These are phyloP conservation scores for Metschnikowia koreensis DNA, from an alignment of 805 yeast species.

Conservation along the genomic window DNA sequence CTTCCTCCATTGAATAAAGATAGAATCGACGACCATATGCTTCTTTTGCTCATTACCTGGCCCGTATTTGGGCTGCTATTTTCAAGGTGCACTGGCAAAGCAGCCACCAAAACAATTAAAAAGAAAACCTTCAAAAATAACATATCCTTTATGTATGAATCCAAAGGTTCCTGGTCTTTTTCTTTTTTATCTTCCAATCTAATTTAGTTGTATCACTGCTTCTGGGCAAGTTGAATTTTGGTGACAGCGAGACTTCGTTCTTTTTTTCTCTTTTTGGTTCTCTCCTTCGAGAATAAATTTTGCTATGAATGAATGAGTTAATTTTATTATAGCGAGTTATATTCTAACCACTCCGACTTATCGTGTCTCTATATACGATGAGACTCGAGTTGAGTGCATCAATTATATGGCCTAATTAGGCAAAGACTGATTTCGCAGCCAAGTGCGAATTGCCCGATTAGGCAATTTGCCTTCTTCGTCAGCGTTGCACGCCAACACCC, in stretches of 20 bases:
- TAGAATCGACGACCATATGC: slow-evolving; percentile 1
- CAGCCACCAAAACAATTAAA: slow-evolving; percentile 8
- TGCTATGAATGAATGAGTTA: too few species aligned
- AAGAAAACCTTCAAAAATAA: slow-evolving; percentile 2
- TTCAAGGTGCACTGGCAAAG: slow-evolving; percentile 10
- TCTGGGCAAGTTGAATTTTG: background rate
- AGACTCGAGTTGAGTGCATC: background rate
- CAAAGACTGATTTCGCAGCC: slow-evolving; percentile 18
- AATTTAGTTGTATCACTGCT: background rate
- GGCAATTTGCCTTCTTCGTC: slow-evolving; percentile 6
- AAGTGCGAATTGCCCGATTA: slow-evolving; percentile 13
- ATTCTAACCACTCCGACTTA: too few species aligned
- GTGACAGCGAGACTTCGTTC: background rate
- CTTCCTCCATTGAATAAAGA: background rate
- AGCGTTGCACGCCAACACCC: background rate
- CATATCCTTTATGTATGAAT: background rate
- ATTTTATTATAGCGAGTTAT: too few species aligned
- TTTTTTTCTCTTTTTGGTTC: too few species aligned
- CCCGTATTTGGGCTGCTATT: background rate
- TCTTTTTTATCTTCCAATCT: too few species aligned
- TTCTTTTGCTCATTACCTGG: slow-evolving; percentile 5
- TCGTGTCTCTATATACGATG: background rate
- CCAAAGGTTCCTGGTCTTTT: background rate
- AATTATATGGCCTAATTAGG: slow-evolving; percentile 14
- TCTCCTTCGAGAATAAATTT: too few species aligned